Base-by-base conservation (phyloP, 192 early-diverging fungal species). In the Mortierella hygrophila region DNA sequence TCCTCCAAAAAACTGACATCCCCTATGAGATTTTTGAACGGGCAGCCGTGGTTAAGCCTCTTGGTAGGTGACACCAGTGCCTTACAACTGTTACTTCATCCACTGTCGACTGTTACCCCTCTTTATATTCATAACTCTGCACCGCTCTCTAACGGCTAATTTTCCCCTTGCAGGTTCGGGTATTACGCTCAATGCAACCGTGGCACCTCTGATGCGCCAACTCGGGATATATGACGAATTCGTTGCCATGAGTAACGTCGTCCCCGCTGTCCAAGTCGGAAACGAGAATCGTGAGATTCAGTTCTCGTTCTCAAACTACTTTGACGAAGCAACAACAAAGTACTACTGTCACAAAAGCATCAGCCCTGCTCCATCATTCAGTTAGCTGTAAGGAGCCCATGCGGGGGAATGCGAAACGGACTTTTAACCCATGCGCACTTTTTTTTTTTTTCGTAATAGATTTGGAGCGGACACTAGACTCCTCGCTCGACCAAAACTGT, bases 211-310 rank as follows among this genome's bases (percentile, higher is more conserved):
- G 21, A 46, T 77, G 60, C 47, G 35, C 20, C 78, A 79, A 47
- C 20, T 79, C 18, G 78, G 78, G 1, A 44, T 79, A 42, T 72
- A 42, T 37, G 70, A 72, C 9, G 78, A 79, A 15, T 79, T 79
- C 46, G 16, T 69, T 2, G 37, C 38, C 9, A 40, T 77, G 41
- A 40, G 32, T 29, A 52, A 69, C 4, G 15, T 38, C 3, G 16
- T 70, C 10, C 21, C 42, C 11, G 38, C 47, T 3, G 23, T 72
- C 1, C 54, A 29, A 6, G 32, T 32, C n/a, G 23, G 40, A 3
- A 72, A 72, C 3, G 69, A 72, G 40, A 40, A 73, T 0, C 68
- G 46, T 15, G n/a, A 55, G 71, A 20, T 57, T 40, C 15, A 42
- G 11, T 42, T 68, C 6, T 10, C 76, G 3, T 42, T 77, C 55